phyloP scores from a whole-genome alignment of 2,329 filamentous ascomycete species.

The Stemphylium beticola region DNA sequence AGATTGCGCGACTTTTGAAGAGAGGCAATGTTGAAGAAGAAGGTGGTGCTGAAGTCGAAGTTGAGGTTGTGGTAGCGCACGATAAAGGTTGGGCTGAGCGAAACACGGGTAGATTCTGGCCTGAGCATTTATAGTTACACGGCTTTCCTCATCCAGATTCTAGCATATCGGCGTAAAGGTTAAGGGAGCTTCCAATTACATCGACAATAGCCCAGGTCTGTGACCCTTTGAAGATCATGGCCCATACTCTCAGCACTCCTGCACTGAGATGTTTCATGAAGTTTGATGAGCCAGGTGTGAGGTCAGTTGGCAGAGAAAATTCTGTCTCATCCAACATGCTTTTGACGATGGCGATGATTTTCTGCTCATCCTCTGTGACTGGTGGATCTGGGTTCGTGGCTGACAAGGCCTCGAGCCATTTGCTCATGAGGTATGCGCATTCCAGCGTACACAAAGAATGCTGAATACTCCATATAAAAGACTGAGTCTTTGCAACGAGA shows the following conservation, averaged over 20 bases:
- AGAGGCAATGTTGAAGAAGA: slow-evolving; percentile 28
- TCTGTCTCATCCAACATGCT: slow-evolving; percentile 53
- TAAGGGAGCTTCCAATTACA: slow-evolving; percentile 50
- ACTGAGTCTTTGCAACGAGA: slow-evolving; percentile 49
- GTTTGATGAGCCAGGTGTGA: slow-evolving; percentile 41
- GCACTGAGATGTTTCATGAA: slow-evolving; percentile 48
- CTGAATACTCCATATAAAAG: slow-evolving; percentile 51
- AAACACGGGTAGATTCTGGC: slow-evolving; percentile 44
- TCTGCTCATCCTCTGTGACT: slow-evolving; percentile 47
- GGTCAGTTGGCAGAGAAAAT: slow-evolving; percentile 36
- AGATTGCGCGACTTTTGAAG: slow-evolving; percentile 48
- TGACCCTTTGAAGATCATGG: slow-evolving; percentile 51
- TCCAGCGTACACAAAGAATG: slow-evolving; percentile 50
- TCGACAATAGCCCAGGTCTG: slow-evolving; percentile 54
- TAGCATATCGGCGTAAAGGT: slow-evolving; percentile 51
- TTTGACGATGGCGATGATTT: slow-evolving; percentile 47
- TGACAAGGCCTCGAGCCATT: slow-evolving; percentile 49
- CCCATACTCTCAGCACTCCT: slow-evolving; percentile 52
- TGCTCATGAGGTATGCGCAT: slow-evolving; percentile 50
- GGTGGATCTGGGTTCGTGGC: slow-evolving; percentile 41
- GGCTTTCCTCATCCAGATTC: slow-evolving; percentile 43
- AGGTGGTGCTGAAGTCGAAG: slow-evolving; percentile 34
- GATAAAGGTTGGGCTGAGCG: slow-evolving; percentile 56
- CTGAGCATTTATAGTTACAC: slow-evolving; percentile 18
- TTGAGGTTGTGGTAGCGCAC: slow-evolving; percentile 60